These are phyloP conservation scores for Rosa hybrid DNA, from an alignment of 331 rosid species.

Conservation along the genomic window DNA sequence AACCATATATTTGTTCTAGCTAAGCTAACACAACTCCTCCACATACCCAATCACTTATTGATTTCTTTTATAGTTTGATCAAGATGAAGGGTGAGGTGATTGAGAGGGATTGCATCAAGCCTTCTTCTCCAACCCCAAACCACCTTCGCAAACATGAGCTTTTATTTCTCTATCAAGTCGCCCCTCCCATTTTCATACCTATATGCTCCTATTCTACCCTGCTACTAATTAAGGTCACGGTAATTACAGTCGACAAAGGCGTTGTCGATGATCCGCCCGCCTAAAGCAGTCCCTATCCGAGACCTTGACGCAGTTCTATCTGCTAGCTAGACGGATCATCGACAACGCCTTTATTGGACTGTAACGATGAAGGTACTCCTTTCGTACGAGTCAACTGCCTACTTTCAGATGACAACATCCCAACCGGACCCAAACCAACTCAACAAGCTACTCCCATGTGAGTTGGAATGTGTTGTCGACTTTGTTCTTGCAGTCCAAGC, in stretches of 20 bases:
- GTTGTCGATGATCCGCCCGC: background rate
- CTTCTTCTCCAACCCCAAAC: constrained; percentile 40
- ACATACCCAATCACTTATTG: background rate
- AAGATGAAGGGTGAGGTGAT: constrained; percentile 27
- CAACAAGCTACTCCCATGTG: constrained; percentile 29
- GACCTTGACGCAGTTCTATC: constrained; percentile 34
- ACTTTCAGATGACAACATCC: constrained; percentile 4
- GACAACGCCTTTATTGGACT: constrained; percentile 29
- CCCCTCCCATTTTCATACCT: constrained; percentile 37
- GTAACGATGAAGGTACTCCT: constrained; percentile 34
- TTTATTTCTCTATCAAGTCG: constrained; percentile 38
- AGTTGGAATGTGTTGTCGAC: constrained; percentile 2
- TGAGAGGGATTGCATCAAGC: constrained; percentile 23
- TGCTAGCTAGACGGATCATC: constrained; percentile 28
- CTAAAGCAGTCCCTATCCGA: constrained; percentile 32
- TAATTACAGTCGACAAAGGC: background rate
- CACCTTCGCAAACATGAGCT: constrained; percentile 27
- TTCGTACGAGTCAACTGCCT: constrained; percentile 11
- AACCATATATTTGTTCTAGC: background rate
- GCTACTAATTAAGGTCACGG: background rate
- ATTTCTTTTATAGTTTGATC: background rate
- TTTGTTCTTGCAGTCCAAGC: constrained; percentile 22
- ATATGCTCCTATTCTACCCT: constrained; percentile 34
- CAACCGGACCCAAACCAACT: constrained; percentile 11
- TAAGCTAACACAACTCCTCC: background rate